Evolutionary conservation across 805 yeast species (phyloP).

Genomic region (Yarrowia porcina): DNA sequence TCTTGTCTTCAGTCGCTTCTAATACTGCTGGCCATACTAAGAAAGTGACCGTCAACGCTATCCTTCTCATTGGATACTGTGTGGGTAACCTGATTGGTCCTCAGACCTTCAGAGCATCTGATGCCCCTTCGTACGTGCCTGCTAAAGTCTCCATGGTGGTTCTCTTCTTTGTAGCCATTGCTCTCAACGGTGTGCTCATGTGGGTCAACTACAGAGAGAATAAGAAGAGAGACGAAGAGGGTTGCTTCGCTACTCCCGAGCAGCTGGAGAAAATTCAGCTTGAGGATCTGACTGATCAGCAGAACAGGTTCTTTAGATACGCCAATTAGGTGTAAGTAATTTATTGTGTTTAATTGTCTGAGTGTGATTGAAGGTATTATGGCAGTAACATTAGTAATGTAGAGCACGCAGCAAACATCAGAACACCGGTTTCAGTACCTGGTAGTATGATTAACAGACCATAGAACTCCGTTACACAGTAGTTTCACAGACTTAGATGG

Average conservation of each 20-base stretch:
- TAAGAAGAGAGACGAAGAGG: neutral
- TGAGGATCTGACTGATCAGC: neutral
- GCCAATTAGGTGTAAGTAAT: neutral
- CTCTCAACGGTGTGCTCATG: neutral
- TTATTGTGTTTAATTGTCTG: neutral
- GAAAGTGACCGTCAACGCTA: constrained; percentile 8
- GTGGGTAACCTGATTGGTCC: neutral
- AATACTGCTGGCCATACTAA: constrained; percentile 2
- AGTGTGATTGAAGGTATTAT: too few species aligned
- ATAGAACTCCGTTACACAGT: too few species aligned
- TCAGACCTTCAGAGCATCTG: neutral
- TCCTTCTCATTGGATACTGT: neutral
- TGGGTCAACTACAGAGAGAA: neutral
- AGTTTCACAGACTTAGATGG: too few species aligned
- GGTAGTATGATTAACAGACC: too few species aligned
- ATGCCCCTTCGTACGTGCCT: neutral
- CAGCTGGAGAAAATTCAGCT: neutral
- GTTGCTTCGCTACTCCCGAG: neutral
- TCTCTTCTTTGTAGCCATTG: neutral
- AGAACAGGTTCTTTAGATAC: neutral
- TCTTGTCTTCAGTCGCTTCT: constrained; percentile 9
- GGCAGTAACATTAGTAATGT: too few species aligned
- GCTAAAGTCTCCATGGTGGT: neutral
- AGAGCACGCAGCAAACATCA: too few species aligned
- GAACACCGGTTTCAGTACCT: too few species aligned